Evolutionary conservation across 495 filamentous ascomycete genomes (phyloP), one percentile per base, ranked within the genome.

Genomic region (Penicillium psychrofluorescens): DNA sequence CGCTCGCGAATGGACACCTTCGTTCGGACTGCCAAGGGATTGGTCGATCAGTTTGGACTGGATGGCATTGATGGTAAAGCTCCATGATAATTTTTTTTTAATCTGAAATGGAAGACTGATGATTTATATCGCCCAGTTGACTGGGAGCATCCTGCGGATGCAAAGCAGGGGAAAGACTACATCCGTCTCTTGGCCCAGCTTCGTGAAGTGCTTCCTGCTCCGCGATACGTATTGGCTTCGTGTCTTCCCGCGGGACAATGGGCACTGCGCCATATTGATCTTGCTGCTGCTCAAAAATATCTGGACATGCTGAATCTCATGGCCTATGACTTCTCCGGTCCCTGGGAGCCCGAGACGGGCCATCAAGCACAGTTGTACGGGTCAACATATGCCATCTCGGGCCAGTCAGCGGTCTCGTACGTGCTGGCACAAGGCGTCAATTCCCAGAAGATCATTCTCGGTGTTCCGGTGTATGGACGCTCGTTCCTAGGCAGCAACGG

Each of bases 281-380:
- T 95, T 11, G 64, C 66, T 35, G 66, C 72, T 29, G 80, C 83
- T 1, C 71, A 80, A 14, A 61, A 75, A 35, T 80, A 86, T 41
- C 71, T 95, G 34, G 87, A 95, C 63, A 75, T 82, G 43, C 68
- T 95, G 55, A 94, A 94, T 55, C 63, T 95, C 15, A 90, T 85
- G 77, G 76, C 85, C 6, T 95, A 94, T 57, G 89, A 95, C 61
- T 95, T 94, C 61, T 77, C 76, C n/a, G 88, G 88, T 1, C 75
- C 84, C 1, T 92, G 88, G 89, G 73, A 77, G 2, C 58, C 71
- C 35, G 67, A 74, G 41, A 77, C 78, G 31, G 88, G 85, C 11
- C 85, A 94, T 61, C 88, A 94, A 32, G 79, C 88, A 12, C 86
- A 91, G 56, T 77, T 95, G 2, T 88, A 81, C 54, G 71, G 83